Evolutionary conservation across 2,329 filamentous ascomycete genomes (phyloP), one percentile per base, ranked within the genome.

Genomic region (Ceratocystis cubensis): DNA sequence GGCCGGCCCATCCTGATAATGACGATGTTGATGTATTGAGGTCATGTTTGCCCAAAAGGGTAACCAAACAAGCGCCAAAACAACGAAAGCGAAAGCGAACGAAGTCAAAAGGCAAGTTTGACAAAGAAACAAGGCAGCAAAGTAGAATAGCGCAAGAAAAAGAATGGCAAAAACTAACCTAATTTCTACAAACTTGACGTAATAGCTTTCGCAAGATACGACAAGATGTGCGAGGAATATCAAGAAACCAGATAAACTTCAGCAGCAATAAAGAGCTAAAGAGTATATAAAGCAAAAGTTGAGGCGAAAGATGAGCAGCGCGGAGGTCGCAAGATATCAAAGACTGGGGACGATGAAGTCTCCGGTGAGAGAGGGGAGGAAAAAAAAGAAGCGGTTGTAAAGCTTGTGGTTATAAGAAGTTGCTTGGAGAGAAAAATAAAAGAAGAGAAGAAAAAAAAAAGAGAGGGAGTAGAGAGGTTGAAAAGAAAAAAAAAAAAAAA

Each of bases 221-320:
- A 37, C 28, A 59, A 61, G 44, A 61, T 4, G n/a, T 48, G 2
- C 15, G 22, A n/a, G 20, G 45, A 64, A 37, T 15, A 53, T 50
- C 44, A 61, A 48, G 22, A 65, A 15, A 61, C 6, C 50, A 41
- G 20, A 10, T 10, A 61, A 63, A 28, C 61, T 66, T 53, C 33
- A 67, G 62, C 65, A 61, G 37, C 65, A 67, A 50, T 61, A 10
- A 67, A 64, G 65, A 61, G 65, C 65, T 61, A 66, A 61, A 66
- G 53, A 33, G 64, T 30, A 17, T 56, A 50, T 4, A 65, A 61
- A 61, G 22, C 45, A 45, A 57, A 48, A 41, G 22, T 33, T 56
- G 20, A 33, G 56, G 37, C 48, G 63, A 57, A 61, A 63, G 59
- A 68, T 33, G 44, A 62, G 48, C 30, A 20, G n/a, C 61, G 63